A percentile compares a stretch with the other conserved stretches of the same genome.
Evolutionary conservation across 192 early-diverging fungal genomes (phyloP).

Genomic region (Entomortierella chlamydospora): DNA sequence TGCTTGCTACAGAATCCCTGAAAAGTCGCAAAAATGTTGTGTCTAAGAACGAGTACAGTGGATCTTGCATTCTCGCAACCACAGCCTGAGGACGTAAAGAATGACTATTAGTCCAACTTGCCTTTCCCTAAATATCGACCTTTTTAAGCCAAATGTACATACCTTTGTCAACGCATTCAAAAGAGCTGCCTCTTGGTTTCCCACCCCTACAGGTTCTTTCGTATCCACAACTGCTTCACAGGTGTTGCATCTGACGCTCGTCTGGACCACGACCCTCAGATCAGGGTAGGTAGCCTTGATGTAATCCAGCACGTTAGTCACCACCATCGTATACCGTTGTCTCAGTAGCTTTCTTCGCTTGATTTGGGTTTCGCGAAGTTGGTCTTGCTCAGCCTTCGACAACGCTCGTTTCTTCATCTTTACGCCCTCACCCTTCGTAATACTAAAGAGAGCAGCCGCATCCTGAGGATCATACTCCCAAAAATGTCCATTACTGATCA

Average conservation of each 20-base stretch:
- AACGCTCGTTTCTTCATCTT: slow-evolving; percentile 5
- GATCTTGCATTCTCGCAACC: slow-evolving; percentile 46
- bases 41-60: slow-evolving; percentile 39
- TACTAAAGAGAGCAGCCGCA: neutral
- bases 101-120: neutral
- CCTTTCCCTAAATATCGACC: neutral
- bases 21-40: slow-evolving; percentile 39
- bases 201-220: no score
- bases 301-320: slow-evolving; percentile 40
- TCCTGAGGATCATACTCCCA: slow-evolving; percentile 46
- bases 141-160: neutral
- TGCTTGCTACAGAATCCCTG: slow-evolving; percentile 22
- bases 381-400: slow-evolving; percentile 25
- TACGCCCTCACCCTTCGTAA: neutral
- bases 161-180: slow-evolving; percentile 49
- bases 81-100: slow-evolving; percentile 17
- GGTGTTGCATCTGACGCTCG: slow-evolving; percentile 23
- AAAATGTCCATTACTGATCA: slow-evolving; percentile 43
- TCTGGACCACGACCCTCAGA: slow-evolving; percentile 38
- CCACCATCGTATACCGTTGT: slow-evolving; percentile 36
- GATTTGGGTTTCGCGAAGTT: slow-evolving; percentile 7
- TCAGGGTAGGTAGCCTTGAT: slow-evolving; percentile 25
- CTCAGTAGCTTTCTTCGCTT: slow-evolving; percentile 21
- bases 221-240: neutral
- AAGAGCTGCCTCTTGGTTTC: slow-evolving; percentile 29